Evolutionary conservation across 352 stramenopile genomes (phyloP).

Genomic region (Phytophthora macrochlamydospora): DNA sequence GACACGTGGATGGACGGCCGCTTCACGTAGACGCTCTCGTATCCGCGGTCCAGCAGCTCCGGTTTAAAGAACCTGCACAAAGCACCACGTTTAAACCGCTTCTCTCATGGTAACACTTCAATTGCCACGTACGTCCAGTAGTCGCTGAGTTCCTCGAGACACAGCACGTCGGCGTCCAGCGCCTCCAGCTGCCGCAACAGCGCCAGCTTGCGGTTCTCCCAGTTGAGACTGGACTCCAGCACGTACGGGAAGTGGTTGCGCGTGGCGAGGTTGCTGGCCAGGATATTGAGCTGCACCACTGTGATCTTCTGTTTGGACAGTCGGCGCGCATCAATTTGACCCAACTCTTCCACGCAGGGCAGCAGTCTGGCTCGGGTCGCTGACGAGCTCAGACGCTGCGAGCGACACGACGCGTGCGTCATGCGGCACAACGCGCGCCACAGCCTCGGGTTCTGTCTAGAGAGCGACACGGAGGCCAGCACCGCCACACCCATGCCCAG

Average conservation of each 20-base stretch:
- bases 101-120: not conserved
- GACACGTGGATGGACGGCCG: constrained; percentile 84
- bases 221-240: constrained; percentile 80
- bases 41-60: constrained; percentile 70
- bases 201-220: constrained; percentile 82
- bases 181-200: constrained; percentile 75
- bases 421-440: constrained; percentile 55
- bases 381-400: constrained; percentile 30
- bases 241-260: constrained; percentile 89
- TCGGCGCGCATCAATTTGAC: constrained; percentile 25
- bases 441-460: constrained; percentile 47
- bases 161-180: constrained; percentile 83
- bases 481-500: constrained; percentile 76
- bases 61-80: constrained; percentile 79
- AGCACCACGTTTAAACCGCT: not conserved
- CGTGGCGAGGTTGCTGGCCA: constrained; percentile 85
- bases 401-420: constrained; percentile 19
- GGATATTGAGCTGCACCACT: constrained; percentile 85
- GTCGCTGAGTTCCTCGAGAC: constrained; percentile 87
- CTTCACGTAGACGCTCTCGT: constrained; percentile 89
- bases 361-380: constrained; percentile 35
- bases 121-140: constrained; percentile 80
- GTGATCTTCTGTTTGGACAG: constrained; percentile 75
- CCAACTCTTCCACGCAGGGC: constrained; percentile 54
- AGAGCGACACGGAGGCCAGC: constrained; percentile 72